These are phyloP conservation scores for Trichoderma sp. DNA, from an alignment of 2,329 filamentous ascomycete species.

Conservation along the genomic window DNA sequence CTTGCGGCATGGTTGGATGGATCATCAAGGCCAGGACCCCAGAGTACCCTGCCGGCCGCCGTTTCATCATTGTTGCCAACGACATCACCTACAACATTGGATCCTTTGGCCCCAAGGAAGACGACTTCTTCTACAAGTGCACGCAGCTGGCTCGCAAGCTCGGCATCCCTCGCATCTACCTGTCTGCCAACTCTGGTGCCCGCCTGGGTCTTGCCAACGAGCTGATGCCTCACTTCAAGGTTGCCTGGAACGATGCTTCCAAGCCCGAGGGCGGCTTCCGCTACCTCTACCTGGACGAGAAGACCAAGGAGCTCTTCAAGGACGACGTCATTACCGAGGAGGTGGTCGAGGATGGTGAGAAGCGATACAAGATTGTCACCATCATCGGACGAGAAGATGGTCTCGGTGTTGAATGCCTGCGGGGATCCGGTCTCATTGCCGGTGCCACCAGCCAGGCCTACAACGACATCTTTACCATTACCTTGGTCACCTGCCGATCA, in stretches of 20 bases:
- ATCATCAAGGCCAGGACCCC: constrained; percentile 91
- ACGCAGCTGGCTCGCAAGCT: constrained; percentile 92
- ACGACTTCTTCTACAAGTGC: constrained; percentile 99
- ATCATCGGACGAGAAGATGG: constrained; percentile 93
- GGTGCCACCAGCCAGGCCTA: constrained; percentile 96
- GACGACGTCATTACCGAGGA: constrained; percentile 77
- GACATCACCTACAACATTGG: constrained; percentile 99
- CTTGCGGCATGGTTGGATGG: constrained; percentile 98
- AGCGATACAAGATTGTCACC: constrained; percentile 89
- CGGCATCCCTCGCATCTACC: constrained; percentile 94
- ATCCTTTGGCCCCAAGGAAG: constrained; percentile 93
- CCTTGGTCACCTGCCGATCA: constrained; percentile 94
- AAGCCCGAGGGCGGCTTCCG: constrained; percentile 91
- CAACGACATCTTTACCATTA: constrained; percentile 98
- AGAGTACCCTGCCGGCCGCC: constrained; percentile 88
- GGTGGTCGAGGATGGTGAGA: constrained; percentile 82
- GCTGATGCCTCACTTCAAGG: constrained; percentile 94
- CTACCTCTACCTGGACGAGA: constrained; percentile 90
- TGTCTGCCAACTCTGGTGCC: constrained; percentile 98
- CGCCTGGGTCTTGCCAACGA: constrained; percentile 96
- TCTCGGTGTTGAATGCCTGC: constrained; percentile 94
- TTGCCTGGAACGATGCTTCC: constrained; percentile 86
- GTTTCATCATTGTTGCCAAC: constrained; percentile 96
- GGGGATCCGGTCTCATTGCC: constrained; percentile 96
- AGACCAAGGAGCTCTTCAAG: constrained; percentile 83